These are phyloP conservation scores for Castanea mollissima DNA, from an alignment of 306 rosid species.

Conservation along the genomic window DNA sequence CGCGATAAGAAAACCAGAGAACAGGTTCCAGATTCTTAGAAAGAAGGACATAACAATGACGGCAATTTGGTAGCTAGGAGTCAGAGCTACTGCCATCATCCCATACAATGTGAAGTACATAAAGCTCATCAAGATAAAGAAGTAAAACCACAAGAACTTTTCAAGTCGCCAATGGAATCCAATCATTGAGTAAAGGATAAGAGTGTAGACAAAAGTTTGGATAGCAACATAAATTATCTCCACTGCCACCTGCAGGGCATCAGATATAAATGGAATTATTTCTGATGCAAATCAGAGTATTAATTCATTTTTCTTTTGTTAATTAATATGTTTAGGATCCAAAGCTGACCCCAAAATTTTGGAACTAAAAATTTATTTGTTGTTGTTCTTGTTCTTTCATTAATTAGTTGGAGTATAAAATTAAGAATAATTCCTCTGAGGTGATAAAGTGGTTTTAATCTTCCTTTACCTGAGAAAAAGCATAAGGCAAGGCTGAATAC, in stretches of 20 bases:
- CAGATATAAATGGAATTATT: background rate
- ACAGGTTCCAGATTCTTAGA: slow-evolving; percentile 54
- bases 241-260: slow-evolving; percentile 46
- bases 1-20: slow-evolving; percentile 52
- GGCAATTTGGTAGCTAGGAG: slow-evolving; percentile 57
- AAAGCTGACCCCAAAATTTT: too few relatives aligned
- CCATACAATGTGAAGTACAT: slow-evolving; percentile 63
- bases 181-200: slow-evolving; percentile 55
- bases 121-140: slow-evolving; percentile 45
- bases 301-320: too few relatives aligned
- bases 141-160: slow-evolving; percentile 62
- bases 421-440: background rate
- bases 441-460: background rate
- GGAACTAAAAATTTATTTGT: too few relatives aligned
- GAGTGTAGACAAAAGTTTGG: slow-evolving; percentile 38
- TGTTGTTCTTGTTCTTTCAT: background rate
- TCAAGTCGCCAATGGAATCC: slow-evolving; percentile 51
- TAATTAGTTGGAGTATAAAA: background rate
- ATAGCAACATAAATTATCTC: slow-evolving; percentile 50
- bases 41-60: slow-evolving; percentile 52
- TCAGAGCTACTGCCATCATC: slow-evolving; percentile 60
- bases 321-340: too few relatives aligned
- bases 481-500: slow-evolving; percentile 56
- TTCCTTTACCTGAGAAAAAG: slow-evolving; percentile 53
- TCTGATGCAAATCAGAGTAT: background rate